phyloP scores from a whole-genome alignment of 306 rosid genomes.

The Rosa lucieae region DNA sequence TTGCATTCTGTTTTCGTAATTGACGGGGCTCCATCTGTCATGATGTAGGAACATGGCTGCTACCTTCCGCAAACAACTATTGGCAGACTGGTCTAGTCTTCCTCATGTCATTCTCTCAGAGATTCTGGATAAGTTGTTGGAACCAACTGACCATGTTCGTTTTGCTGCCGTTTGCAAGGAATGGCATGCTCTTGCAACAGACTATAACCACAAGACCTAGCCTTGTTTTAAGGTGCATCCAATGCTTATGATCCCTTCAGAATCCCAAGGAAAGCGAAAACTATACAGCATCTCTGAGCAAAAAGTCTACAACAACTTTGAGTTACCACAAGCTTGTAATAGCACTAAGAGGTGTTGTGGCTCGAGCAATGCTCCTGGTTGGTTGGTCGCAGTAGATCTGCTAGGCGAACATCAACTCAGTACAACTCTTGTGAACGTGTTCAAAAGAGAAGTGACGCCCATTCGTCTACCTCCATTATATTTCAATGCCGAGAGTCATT shows the following conservation, averaged over 20 bases:
- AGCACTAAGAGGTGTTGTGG: background rate
- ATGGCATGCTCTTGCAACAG: background rate
- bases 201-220: background rate
- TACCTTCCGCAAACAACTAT: background rate
- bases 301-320: background rate
- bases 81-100: background rate
- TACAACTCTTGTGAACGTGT: background rate
- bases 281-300: background rate
- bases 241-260: background rate
- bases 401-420: background rate
- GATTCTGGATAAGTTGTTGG: background rate
- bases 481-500: background rate
- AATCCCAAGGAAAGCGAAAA: background rate
- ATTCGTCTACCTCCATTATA: background rate
- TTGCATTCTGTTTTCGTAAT: too few species aligned
- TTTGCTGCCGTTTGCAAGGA: background rate
- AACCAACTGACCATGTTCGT: background rate
- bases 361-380: background rate
- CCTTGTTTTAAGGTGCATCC: background rate
- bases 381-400: background rate
- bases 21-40: background rate
- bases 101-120: background rate
- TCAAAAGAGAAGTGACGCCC: background rate
- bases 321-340: background rate
- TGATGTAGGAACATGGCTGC: background rate